phyloP scores from a whole-genome alignment of 2,329 filamentous ascomycete genomes.

The Diplodia mutila region DNA sequence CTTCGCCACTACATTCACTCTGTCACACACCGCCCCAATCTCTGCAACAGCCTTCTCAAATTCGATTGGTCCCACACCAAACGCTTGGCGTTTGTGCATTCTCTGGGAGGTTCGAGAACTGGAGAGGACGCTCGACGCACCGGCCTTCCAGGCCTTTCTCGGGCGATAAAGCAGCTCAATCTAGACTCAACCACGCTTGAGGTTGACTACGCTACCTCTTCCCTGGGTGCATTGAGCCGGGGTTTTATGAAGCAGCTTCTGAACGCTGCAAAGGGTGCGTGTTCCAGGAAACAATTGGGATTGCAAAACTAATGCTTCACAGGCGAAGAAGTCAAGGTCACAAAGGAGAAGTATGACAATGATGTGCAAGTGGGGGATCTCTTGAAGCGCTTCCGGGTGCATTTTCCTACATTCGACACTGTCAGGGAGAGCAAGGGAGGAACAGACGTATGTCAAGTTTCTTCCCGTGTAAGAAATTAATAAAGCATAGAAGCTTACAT shows the following conservation, averaged over 20 bases:
- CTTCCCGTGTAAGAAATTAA: background rate
- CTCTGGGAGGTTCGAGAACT: constrained; percentile 64
- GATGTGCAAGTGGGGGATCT: constrained; percentile 39
- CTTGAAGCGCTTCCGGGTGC: constrained; percentile 66
- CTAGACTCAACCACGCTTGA: constrained; percentile 53
- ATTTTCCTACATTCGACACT: constrained; percentile 77
- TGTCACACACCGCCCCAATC: constrained; percentile 65
- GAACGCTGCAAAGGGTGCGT: constrained; percentile 54
- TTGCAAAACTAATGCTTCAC: background rate
- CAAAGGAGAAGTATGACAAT: constrained; percentile 32
- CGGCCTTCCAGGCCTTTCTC: constrained; percentile 75
- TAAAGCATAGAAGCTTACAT: background rate
- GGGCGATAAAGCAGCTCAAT: constrained; percentile 55
- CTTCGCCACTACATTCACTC: constrained; percentile 71
- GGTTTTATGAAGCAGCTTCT: constrained; percentile 65
- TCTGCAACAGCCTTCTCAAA: constrained; percentile 69
- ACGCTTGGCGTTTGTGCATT: constrained; percentile 79
- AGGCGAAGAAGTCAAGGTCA: constrained; percentile 9
- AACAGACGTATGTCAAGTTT: constrained; percentile 30
- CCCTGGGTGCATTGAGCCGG: constrained; percentile 74
- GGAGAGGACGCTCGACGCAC: constrained; percentile 52
- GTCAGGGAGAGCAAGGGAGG: constrained; percentile 35
- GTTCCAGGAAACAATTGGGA: background rate
- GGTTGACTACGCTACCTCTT: constrained; percentile 79
- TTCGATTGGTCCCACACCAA: constrained; percentile 82